These are phyloP conservation scores for Elsinoe ampelina DNA, from an alignment of 2,329 filamentous ascomycete genomes.

Conservation along the genomic window DNA sequence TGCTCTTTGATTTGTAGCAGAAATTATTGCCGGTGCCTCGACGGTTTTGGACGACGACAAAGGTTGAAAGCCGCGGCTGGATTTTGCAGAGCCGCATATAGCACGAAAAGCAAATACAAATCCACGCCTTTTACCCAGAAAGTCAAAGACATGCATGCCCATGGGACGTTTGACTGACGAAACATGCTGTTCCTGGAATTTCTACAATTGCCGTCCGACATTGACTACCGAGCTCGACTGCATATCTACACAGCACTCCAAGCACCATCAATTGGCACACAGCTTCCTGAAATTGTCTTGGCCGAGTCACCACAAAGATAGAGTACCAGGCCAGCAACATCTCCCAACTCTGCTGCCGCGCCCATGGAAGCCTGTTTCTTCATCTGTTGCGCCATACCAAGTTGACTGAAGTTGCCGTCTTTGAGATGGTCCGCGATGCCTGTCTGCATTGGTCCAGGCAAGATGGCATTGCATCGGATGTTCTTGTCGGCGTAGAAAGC, in stretches of 20 bases:
- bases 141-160: too few relatives aligned
- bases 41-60: neutral
- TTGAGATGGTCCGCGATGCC: slow-evolving; percentile 43
- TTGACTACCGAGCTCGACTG: too few relatives aligned
- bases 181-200: neutral
- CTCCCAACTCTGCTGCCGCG: slow-evolving; percentile 19
- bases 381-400: slow-evolving; percentile 21
- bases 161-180: neutral
- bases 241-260: neutral
- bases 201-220: too few relatives aligned
- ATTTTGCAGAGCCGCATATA: neutral
- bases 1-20: neutral
- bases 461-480: slow-evolving; percentile 43
- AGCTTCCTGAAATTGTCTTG: slow-evolving; percentile 27
- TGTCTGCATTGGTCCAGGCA: slow-evolving; percentile 47
- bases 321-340: slow-evolving; percentile 27
- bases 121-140: neutral
- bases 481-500: slow-evolving; percentile 46
- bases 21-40: neutral
- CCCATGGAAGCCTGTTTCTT: slow-evolving; percentile 18
- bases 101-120: neutral
- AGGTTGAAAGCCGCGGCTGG: neutral
- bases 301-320: slow-evolving; percentile 27
- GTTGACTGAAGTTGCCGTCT: slow-evolving; percentile 22
- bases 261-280: slow-evolving; percentile 13